phyloP scores from a whole-genome alignment of 257 asterid genomes.

The Gynochthodes officinalis region DNA sequence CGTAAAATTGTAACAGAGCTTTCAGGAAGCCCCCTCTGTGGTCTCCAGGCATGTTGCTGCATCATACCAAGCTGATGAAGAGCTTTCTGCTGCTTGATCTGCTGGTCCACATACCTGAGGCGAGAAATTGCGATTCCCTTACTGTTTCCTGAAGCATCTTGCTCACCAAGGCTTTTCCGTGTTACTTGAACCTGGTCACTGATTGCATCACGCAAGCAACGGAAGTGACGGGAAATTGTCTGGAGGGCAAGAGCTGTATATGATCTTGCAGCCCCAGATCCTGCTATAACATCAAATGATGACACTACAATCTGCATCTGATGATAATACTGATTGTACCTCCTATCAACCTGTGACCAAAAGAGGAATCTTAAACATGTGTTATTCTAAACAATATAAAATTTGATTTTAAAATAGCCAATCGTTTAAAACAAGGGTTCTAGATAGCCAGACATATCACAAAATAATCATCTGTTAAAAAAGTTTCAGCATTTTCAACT shows the following conservation, averaged over 20 bases:
- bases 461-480: not conserved
- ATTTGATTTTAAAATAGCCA: not conserved
- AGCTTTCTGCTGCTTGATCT: conserved; percentile 70
- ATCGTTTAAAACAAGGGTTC: not conserved
- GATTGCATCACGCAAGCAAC: conserved; percentile 74
- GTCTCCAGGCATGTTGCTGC: conserved; percentile 93
- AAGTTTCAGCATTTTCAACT: not conserved
- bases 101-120: conserved; percentile 68
- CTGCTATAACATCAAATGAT: conserved; percentile 70
- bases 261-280: conserved; percentile 70
- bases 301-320: conserved; percentile 84
- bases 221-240: conserved; percentile 87
- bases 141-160: conserved; percentile 45
- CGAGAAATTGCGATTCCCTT: conserved; percentile 70
- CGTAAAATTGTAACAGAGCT: conserved; percentile 68
- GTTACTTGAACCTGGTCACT: conserved; percentile 56
- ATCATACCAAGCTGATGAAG: conserved; percentile 85
- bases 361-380: not conserved
- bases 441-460: not conserved
- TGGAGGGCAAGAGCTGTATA: conserved; percentile 82
- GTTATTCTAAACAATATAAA: not conserved
- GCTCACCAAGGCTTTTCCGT: conserved; percentile 70
- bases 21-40: conserved; percentile 89
- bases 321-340: conserved; percentile 79
- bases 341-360: conserved; percentile 61